Base-by-base conservation (phyloP, 176 grass and related monocot genomes). In the Bolboschoenus planiculmis region DNA sequence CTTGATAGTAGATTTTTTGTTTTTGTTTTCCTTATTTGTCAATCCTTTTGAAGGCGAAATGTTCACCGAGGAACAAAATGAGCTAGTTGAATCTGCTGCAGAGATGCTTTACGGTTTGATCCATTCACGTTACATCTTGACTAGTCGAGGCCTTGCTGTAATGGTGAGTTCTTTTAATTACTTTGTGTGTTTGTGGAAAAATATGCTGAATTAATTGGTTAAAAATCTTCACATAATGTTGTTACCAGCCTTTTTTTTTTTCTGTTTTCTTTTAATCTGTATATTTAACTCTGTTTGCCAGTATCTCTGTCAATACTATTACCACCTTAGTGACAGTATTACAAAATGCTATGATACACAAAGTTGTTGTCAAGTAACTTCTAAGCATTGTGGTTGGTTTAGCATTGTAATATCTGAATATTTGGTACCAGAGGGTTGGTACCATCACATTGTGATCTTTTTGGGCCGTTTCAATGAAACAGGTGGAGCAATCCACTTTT, bases 91-190 rank as follows among this genome's bases (percentile, higher is more conserved):
- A 86, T 97, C 93, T 83, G 90, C 93, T 79, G 93, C 93, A 11
- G 93, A 97, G 86, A 97, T 97, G 93, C 88, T 97, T 21, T 97
- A 93, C 75, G 90, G 93, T 56, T 85, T 97, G 83, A 97, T 97
- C 87, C 90, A 97, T 90, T 86, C 88, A 84, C 83, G 87, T 33
- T 97, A 97, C 82, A 90, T 97, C 85, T 86, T 93, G 71, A 93
- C 90, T 33, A 89, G 88, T 79, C 87, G 88, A 92, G 93, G 93
- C 36, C 74, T 97, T 85, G 56, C 90, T 86, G 88, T 84, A 63
- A 93, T 97, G 93, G 93, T 93, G 48, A 90, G 46, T 24, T 77
- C 42, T 50, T 21, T 68, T 23, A 18, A 30, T 51, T 76, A 51
- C 0, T 30, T 29, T 31, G 51, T 76, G 21, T 74, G 23, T 30